Conservation (phyloP, 1,139 yeast genomes). For the Suhomyces chickasaworum region DNA sequence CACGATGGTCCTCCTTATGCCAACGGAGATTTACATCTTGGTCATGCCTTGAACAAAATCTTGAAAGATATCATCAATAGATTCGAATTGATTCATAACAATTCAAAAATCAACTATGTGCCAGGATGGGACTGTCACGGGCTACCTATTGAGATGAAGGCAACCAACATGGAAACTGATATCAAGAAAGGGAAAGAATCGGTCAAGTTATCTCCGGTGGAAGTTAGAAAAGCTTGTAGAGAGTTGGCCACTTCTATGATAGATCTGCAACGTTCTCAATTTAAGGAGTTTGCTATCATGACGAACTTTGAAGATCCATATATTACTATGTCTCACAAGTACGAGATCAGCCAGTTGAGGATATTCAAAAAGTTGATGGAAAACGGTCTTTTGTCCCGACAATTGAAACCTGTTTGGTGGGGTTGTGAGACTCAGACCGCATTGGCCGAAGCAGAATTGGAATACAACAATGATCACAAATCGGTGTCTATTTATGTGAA, state of each 20-base stretch:
- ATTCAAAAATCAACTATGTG: slow-evolving; percentile 63
- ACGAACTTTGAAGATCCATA: slow-evolving; percentile 78
- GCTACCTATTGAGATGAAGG: slow-evolving; percentile 89
- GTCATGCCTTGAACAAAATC: slow-evolving; percentile 90
- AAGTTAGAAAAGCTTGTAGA: slow-evolving; percentile 65
- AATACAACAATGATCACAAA: slow-evolving; percentile 71
- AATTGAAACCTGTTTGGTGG: slow-evolving; percentile 96
- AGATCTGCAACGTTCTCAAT: slow-evolving; percentile 61
- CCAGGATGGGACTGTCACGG: slow-evolving; percentile 99
- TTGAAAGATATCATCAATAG: slow-evolving; percentile 84
- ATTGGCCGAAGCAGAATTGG: slow-evolving; percentile 93
- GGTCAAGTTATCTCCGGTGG: slow-evolving; percentile 33
- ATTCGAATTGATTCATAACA: slow-evolving; percentile 58
- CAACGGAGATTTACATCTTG: slow-evolving; percentile 89
- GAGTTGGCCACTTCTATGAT: slow-evolving; percentile 70
- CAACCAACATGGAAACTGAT: slow-evolving; percentile 48
- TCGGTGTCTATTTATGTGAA: slow-evolving; percentile 73
- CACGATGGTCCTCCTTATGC: slow-evolving; percentile 99
- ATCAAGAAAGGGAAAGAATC: slow-evolving; percentile 24
- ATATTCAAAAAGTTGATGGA: slow-evolving; percentile 69
- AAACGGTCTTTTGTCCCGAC: slow-evolving; percentile 73
- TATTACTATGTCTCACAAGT: slow-evolving; percentile 67
- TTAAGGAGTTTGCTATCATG: slow-evolving; percentile 74
- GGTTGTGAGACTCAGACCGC: slow-evolving; percentile 94
- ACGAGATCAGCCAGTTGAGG: slow-evolving; percentile 72